Percentiles rank a stretch among this genome's conserved stretches.
phyloP scores from a whole-genome alignment of 2,329 filamentous ascomycete species.

The Penicillium sp. region DNA sequence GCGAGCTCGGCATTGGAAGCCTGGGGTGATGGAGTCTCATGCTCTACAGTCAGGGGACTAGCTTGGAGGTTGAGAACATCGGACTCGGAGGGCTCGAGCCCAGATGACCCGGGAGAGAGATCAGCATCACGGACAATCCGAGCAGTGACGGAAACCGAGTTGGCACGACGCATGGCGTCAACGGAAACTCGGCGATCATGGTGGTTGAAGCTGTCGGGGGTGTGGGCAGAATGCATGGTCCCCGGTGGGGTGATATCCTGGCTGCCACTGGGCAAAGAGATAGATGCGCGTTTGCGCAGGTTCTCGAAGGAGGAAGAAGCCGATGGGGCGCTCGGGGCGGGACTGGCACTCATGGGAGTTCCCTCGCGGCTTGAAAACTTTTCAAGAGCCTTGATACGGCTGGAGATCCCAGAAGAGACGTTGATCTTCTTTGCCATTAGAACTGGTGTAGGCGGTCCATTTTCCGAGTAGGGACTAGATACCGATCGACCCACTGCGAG shows the following conservation, averaged over 20 bases:
- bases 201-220: slow-evolving; percentile 32
- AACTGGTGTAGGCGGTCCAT: slow-evolving; percentile 41
- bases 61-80: slow-evolving; percentile 50
- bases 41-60: slow-evolving; percentile 64
- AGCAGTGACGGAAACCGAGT: slow-evolving; percentile 86
- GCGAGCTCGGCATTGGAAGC: slow-evolving; percentile 19
- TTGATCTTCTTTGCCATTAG: slow-evolving; percentile 72
- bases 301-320: slow-evolving; percentile 62
- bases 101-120: slow-evolving; percentile 43
- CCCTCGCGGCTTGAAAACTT: slow-evolving; percentile 63
- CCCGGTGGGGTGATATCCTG: slow-evolving; percentile 25
- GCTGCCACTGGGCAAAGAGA: slow-evolving; percentile 31
- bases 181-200: slow-evolving; percentile 28
- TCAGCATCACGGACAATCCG: slow-evolving; percentile 69
- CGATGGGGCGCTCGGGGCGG: slow-evolving; percentile 50
- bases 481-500: slow-evolving; percentile 39
- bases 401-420: slow-evolving; percentile 86
- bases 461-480: slow-evolving; percentile 38
- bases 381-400: slow-evolving; percentile 90
- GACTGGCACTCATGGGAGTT: slow-evolving; percentile 29
- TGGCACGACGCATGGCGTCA: slow-evolving; percentile 39
- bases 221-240: slow-evolving; percentile 28
- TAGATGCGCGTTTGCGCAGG: slow-evolving; percentile 47
- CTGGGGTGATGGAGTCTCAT: slow-evolving; percentile 52
- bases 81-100: slow-evolving; percentile 30